Evolutionary conservation across 495 filamentous ascomycete species (phyloP).

Genomic region (Chaetomium cochliodes): DNA sequence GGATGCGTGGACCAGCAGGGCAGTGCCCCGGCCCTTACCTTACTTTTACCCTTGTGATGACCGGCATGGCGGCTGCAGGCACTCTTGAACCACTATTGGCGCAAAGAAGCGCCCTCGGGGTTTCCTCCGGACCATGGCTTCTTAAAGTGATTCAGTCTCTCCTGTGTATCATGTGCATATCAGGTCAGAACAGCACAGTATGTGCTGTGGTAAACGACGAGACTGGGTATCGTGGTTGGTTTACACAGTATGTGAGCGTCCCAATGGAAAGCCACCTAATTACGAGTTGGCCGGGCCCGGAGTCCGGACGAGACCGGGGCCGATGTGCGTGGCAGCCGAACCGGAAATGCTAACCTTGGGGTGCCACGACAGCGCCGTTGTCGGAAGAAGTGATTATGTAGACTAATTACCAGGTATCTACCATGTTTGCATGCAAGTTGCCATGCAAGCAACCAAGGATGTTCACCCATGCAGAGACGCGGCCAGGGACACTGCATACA

Average conservation of each 20-base stretch:
- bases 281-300: no score
- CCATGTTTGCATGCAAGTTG: neutral
- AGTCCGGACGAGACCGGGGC: neutral
- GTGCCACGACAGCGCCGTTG: neutral
- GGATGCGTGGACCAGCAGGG: neutral
- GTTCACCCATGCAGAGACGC: neutral
- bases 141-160: neutral
- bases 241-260: neutral
- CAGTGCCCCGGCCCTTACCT: neutral
- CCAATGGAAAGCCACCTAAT: neutral
- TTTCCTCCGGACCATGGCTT: neutral
- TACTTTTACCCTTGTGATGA: neutral
- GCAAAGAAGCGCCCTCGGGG: neutral
- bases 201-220: no score
- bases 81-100: neutral
- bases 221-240: no score
- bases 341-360: neutral
- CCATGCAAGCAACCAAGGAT: neutral
- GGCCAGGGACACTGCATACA: neutral
- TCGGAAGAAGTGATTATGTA: neutral
- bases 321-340: neutral
- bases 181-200: no score
- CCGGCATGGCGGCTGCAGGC: slow-evolving; percentile 7
- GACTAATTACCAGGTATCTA: no score
- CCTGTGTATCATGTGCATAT: no score